Evolutionary conservation across 345 rosid species (phyloP).

Genomic region (Moringa oleifera): DNA sequence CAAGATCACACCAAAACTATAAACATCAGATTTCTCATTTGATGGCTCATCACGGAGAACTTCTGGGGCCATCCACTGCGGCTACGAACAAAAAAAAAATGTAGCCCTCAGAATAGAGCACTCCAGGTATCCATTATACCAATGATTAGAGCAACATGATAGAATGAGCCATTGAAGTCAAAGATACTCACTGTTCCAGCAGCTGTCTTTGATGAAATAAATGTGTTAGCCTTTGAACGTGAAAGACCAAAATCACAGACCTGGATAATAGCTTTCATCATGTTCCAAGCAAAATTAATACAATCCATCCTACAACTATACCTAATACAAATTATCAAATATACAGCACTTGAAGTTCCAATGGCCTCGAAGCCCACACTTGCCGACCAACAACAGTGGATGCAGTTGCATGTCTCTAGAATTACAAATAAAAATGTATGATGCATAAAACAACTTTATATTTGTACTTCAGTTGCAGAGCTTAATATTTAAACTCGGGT

Average conservation of each 20-base stretch:
- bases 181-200: conserved; percentile 49
- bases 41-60: conserved; percentile 47
- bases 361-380: too few relatives aligned
- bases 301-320: too few relatives aligned
- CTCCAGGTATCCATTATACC: not conserved
- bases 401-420: not conserved
- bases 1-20: conserved; percentile 53
- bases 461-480: too few relatives aligned
- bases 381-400: too few relatives aligned
- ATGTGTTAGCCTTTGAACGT: conserved; percentile 47
- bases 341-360: too few relatives aligned
- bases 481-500: too few relatives aligned
- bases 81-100: conserved; percentile 29
- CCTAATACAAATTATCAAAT: too few relatives aligned
- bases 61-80: conserved; percentile 71
- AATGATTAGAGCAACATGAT: not conserved
- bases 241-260: conserved; percentile 62
- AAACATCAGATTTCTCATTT: conserved; percentile 53
- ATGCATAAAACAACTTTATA: not conserved
- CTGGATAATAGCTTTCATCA: conserved; percentile 12
- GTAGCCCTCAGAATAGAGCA: not conserved
- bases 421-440: not conserved
- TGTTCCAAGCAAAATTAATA: not conserved
- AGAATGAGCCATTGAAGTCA: not conserved
- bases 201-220: conserved; percentile 48